These are phyloP conservation scores for Boletus semigastroideus DNA, from an alignment of 1,284 basidiomycete genomes.

Conservation along the genomic window DNA sequence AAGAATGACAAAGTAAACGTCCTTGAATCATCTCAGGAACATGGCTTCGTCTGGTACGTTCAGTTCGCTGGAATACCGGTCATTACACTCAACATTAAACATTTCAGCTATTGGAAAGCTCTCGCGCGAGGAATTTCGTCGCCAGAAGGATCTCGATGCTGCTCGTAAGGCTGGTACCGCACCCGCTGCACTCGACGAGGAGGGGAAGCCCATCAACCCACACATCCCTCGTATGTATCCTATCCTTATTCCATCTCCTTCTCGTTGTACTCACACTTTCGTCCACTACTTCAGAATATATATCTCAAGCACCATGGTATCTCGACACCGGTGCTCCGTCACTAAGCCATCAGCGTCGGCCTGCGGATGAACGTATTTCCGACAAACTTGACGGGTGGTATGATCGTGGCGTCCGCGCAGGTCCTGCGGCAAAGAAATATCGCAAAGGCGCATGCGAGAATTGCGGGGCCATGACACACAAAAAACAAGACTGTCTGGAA, in stretches of 20 bases:
- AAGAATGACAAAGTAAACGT: conserved; percentile 1
- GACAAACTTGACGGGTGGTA: conserved; percentile 90
- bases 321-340: conserved; percentile 90
- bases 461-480: conserved; percentile 96
- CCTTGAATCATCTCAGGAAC: neutral
- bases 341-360: conserved; percentile 89
- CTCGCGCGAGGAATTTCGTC: conserved; percentile 89
- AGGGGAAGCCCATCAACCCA: conserved; percentile 95
- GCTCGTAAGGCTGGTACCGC: conserved; percentile 97
- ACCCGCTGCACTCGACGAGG: conserved; percentile 90
- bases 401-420: conserved; percentile 83
- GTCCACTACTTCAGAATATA: conserved; percentile 62
- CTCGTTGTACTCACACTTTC: conserved; percentile 1
- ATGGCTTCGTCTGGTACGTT: conserved; percentile 51
- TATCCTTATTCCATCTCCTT: neutral
- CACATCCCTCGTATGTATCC: conserved; percentile 86
- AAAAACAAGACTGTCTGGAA: conserved; percentile 90
- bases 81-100: neutral
- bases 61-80: neutral
- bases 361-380: conserved; percentile 62
- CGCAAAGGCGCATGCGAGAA: conserved; percentile 99
- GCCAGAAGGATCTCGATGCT: conserved; percentile 95
- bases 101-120: conserved; percentile 70
- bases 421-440: conserved; percentile 92
- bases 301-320: conserved; percentile 98